These are phyloP conservation scores for Suhomyces wounanorum DNA, from an alignment of 1,139 yeast species.

Conservation along the genomic window DNA sequence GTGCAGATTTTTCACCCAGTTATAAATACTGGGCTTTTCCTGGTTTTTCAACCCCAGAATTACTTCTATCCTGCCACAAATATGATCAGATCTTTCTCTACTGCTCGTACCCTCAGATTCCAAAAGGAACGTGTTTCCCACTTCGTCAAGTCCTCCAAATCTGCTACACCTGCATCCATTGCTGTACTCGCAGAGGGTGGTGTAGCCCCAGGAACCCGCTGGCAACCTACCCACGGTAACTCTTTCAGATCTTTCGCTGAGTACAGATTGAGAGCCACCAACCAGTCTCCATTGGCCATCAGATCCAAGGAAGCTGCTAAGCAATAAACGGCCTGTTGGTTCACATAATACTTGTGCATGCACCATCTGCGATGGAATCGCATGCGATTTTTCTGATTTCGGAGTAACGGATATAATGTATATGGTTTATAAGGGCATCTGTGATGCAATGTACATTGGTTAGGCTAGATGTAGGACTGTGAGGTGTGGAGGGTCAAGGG, in stretches of 20 bases:
- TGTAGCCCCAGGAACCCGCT: conserved; percentile 25
- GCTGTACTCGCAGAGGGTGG: conserved; percentile 13
- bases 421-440: conserved; percentile 1
- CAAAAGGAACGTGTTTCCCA: conserved; percentile 28
- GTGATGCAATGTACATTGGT: not conserved
- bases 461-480: not conserved
- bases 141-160: conserved; percentile 26
- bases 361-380: conserved; percentile 2
- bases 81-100: conserved; percentile 18
- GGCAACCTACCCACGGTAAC: conserved; percentile 42
- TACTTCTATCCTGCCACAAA: not conserved
- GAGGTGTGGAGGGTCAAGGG: no score
- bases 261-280: conserved; percentile 52
- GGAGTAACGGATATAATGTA: not conserved
- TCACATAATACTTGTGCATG: not conserved
- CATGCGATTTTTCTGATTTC: conserved; percentile 1
- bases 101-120: conserved; percentile 19
- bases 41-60: not conserved
- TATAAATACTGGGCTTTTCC: conserved; percentile 4
- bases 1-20: not conserved
- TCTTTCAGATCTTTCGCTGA: conserved; percentile 57
- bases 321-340: not conserved
- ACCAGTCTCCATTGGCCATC: conserved; percentile 51
- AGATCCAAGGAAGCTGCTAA: conserved; percentile 18
- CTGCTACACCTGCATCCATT: conserved; percentile 18